Evolutionary conservation across 1,139 yeast species (phyloP), one percentile per base, ranked within the genome.

Genomic region (Sugiyamaella xylanicola): DNA sequence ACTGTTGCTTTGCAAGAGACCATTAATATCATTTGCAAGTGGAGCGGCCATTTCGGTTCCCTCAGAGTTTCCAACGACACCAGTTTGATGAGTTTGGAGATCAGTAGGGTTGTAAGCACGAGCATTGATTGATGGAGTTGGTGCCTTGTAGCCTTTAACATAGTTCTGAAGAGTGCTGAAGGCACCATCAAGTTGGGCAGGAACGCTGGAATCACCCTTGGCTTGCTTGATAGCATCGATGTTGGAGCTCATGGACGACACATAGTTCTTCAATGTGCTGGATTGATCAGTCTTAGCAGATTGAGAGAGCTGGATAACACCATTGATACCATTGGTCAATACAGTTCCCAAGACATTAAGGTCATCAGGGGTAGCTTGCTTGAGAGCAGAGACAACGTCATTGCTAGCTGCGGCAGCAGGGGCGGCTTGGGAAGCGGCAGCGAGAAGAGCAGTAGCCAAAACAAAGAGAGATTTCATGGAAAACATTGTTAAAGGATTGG

Each of bases 11-110:
- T 50, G 50, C 39, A 54, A 20, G 8, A 54, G 51, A 22, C 47
- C 41, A 17, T 49, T 51, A 15, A 49, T 51, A 25, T 46, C 57
- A 20, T 39, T 40, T 16, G 57, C 57, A 35, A 54, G 35, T 36
- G 57, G 57, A 36, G 57, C 57, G 19, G 41, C 39, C 57, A 54
- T 49, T 40, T 45, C 20, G 9, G 53, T 49, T 25, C 57, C 57
- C 37, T 50, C 53, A 35, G 53, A 50, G 22, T 35, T 21, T 22
- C 48, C 53, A 21, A 48, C 17, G 21, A 20, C 16, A 39, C 52
- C 52, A 27, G 36, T 16, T 17, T 48, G 52, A 22, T 48, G 45
- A 16, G 52, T 48, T 11, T 9, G n/a, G 15, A 32, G 40, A 15
- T 19, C 50, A 36, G 35, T 21, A n/a, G 50, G 32, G 20, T 17